Percentiles rank a stretch among this genome's conserved stretches.
These are phyloP conservation scores for Aspergillus biplanus DNA, from an alignment of 495 filamentous ascomycete genomes.

Conservation along the genomic window DNA sequence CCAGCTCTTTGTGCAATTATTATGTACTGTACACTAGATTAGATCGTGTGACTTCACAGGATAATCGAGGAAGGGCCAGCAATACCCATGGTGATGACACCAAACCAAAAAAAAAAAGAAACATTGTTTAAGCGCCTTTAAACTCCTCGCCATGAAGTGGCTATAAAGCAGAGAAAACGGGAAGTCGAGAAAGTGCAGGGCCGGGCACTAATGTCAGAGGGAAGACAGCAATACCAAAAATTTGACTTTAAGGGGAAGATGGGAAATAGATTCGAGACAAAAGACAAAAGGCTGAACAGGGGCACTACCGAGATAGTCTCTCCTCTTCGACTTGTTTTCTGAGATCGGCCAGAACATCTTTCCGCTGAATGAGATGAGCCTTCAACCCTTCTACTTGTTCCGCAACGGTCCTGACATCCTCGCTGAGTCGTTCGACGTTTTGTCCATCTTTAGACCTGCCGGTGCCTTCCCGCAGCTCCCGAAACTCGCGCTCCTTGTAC, in stretches of 20 bases:
- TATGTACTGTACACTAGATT: slow-evolving; percentile 29
- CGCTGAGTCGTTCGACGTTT: slow-evolving; percentile 43
- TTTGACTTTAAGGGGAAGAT: slow-evolving; percentile 9
- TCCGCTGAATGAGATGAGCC: slow-evolving; percentile 49
- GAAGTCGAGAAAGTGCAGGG: slow-evolving; percentile 13
- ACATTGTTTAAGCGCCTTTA: slow-evolving; percentile 38
- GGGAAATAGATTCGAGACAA: slow-evolving; percentile 12
- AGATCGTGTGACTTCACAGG: slow-evolving; percentile 5
- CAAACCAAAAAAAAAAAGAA: slow-evolving; percentile 21
- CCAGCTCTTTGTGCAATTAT: slow-evolving; percentile 4
- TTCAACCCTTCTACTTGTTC: slow-evolving; percentile 59
- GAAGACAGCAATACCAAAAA: slow-evolving; percentile 11
- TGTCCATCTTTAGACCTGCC: slow-evolving; percentile 51
- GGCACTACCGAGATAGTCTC: slow-evolving; percentile 42
- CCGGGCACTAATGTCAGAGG: slow-evolving; percentile 8
- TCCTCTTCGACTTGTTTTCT: slow-evolving; percentile 53
- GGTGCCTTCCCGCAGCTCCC: slow-evolving; percentile 48
- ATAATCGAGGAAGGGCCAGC: not conserved
- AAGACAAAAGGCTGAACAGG: slow-evolving; percentile 13
- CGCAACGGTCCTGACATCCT: slow-evolving; percentile 52
- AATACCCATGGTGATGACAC: slow-evolving; percentile 10
- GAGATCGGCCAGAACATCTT: slow-evolving; percentile 46
- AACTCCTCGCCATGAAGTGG: slow-evolving; percentile 41
- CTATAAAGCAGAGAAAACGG: slow-evolving; percentile 32
- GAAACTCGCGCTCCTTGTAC: slow-evolving; percentile 53